A percentile compares a stretch with the other conserved stretches of the same genome.
Evolutionary conservation across 2,329 filamentous ascomycete species (phyloP).

Genomic region (Trichoderma sp.): DNA sequence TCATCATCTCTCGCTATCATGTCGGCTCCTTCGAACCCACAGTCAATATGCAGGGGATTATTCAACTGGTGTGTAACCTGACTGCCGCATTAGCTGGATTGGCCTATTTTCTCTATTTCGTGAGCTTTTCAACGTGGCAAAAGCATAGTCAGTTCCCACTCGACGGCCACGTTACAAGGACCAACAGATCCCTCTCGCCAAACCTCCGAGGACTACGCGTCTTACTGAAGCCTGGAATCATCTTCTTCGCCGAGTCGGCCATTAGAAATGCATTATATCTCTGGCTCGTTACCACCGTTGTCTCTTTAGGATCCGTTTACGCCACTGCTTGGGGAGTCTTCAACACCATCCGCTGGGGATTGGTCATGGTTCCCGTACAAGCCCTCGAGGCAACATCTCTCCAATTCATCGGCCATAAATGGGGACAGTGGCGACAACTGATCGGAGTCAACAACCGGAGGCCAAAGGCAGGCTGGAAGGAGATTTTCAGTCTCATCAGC

Average conservation of each 20-base stretch:
- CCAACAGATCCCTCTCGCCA: slow-evolving; percentile 34
- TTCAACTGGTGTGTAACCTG: slow-evolving; percentile 63
- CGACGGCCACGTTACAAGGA: not conserved
- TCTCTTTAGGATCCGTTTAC: slow-evolving; percentile 63
- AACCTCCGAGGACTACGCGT: slow-evolving; percentile 48
- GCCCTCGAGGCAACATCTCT: slow-evolving; percentile 66
- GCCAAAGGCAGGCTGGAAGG: slow-evolving; percentile 25
- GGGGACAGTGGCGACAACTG: slow-evolving; percentile 53
- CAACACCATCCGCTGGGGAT: slow-evolving; percentile 71
- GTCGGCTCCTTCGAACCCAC: slow-evolving; percentile 55
- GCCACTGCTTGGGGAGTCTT: slow-evolving; percentile 75
- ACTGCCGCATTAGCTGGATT: slow-evolving; percentile 57
- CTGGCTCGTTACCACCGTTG: slow-evolving; percentile 67
- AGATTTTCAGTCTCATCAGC: slow-evolving; percentile 42
- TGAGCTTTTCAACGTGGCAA: slow-evolving; percentile 30
- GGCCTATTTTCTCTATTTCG: slow-evolving; percentile 57
- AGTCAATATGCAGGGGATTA: slow-evolving; percentile 64
- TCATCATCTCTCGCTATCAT: slow-evolving; percentile 67
- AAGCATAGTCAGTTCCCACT: not conserved
- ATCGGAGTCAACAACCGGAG: slow-evolving; percentile 30
- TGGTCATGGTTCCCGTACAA: slow-evolving; percentile 72
- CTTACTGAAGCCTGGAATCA: slow-evolving; percentile 57
- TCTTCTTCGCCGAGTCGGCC: slow-evolving; percentile 65
- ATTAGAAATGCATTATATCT: slow-evolving; percentile 70
- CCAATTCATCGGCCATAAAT: slow-evolving; percentile 66